phyloP scores from a whole-genome alignment of 2,329 filamentous ascomycete species.

The Diaporthe sp. region DNA sequence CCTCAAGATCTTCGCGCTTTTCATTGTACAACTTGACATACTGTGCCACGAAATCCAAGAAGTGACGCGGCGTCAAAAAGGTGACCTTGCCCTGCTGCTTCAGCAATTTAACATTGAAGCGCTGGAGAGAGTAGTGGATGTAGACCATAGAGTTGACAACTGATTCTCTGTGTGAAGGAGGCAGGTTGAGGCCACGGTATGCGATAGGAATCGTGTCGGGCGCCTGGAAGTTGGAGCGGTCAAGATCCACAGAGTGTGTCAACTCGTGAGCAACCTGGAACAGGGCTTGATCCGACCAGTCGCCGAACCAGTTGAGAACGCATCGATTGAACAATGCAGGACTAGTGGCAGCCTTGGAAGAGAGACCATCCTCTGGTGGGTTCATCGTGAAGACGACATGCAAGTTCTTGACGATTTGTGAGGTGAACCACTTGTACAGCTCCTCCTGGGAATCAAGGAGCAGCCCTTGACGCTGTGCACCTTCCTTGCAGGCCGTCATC shows the following conservation, averaged over 20 bases:
- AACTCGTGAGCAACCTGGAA: constrained; percentile 98
- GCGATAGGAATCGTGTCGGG: constrained; percentile 94
- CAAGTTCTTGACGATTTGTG: constrained; percentile 98
- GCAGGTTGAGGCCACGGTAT: constrained; percentile 86
- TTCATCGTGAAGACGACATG: constrained; percentile 99
- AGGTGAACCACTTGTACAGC: constrained; percentile 99
- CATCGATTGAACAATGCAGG: constrained; percentile 99
- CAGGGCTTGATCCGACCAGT: constrained; percentile 98
- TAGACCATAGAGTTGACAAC: constrained; percentile 99
- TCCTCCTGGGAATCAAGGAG: constrained; percentile 98
- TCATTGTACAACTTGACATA: constrained; percentile 98
- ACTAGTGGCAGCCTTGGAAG: constrained; percentile 96
- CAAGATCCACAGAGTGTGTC: constrained; percentile 95
- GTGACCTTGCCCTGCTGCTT: constrained; percentile 95
- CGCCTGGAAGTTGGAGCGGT: constrained; percentile 85
- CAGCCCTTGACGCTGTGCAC: constrained; percentile 93
- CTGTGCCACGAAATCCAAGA: constrained; percentile 97
- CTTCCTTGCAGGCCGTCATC: constrained; percentile 99
- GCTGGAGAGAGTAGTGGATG: constrained; percentile 93
- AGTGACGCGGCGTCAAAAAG: constrained; percentile 95
- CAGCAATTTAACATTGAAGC: constrained; percentile 87
- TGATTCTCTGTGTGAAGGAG: constrained; percentile 89
- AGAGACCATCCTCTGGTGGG: constrained; percentile 92
- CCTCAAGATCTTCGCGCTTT: constrained; percentile 97
- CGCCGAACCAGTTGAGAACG: constrained; percentile 99